These are phyloP conservation scores for Forsythia viridissima DNA, from an alignment of 257 asterid genomes.

Conservation along the genomic window DNA sequence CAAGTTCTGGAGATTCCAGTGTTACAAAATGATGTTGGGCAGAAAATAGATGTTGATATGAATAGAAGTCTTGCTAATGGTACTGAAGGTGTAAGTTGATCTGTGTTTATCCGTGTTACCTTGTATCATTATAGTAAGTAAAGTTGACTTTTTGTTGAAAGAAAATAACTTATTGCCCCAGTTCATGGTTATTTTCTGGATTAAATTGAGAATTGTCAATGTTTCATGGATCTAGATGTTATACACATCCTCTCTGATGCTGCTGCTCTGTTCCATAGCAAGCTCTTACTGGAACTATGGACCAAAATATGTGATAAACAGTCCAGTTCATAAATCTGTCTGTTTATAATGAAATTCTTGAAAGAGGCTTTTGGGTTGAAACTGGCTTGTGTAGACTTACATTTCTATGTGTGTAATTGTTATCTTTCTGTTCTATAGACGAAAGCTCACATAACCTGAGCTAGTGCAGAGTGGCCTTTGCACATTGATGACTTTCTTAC, in stretches of 20 bases:
- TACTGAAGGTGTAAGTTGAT: conserved; percentile 41
- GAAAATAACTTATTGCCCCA: not conserved
- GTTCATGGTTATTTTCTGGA: not conserved
- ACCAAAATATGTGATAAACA: not conserved
- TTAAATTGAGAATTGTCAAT: not conserved
- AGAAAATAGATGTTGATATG: conserved; percentile 21
- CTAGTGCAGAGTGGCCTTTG: not conserved
- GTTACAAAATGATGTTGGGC: conserved; percentile 23
- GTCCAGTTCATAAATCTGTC: not conserved
- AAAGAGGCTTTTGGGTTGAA: not conserved
- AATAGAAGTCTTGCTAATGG: conserved; percentile 36
- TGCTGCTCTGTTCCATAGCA: not conserved
- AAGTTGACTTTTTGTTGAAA: not conserved
- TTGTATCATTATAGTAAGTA: conserved; percentile 13
- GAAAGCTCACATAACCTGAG: not conserved
- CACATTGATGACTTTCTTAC: not conserved
- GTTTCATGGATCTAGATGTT: not conserved
- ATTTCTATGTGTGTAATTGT: not conserved
- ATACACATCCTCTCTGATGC: not conserved
- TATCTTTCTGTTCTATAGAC: not conserved
- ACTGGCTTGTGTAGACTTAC: not conserved
- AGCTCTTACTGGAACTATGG: not conserved
- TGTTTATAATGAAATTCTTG: not conserved
- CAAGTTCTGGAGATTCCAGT: conserved; percentile 22
- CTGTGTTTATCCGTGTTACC: conserved; percentile 10